Conservation (phyloP, 257 asterid species). For the Pogostemon cablin region DNA sequence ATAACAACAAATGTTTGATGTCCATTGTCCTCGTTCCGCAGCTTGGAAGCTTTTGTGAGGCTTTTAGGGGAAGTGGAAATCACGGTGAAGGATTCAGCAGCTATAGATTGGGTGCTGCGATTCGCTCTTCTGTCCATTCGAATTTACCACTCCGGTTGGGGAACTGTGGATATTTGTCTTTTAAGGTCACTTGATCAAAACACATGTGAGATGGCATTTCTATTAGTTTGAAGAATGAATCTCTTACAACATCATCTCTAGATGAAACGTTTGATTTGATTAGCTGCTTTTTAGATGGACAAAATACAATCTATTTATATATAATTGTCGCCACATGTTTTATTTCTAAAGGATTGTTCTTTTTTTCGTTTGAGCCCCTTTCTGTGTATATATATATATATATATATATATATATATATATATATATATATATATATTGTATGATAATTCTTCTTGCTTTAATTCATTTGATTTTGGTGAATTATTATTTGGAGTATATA, state of each 20-base stretch:
- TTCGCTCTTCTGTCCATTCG: conserved; percentile 9
- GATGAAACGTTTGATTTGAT: conserved; percentile 30
- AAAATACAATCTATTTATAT: conserved; percentile 28
- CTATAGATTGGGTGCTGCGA: conserved; percentile 26
- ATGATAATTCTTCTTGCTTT: too few relatives aligned
- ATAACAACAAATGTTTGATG: conserved; percentile 2
- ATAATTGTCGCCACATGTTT: conserved; percentile 17
- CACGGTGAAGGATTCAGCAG: conserved; percentile 20
- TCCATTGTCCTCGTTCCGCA: conserved; percentile 27
- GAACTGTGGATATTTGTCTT: conserved; percentile 46
- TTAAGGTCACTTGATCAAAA: conserved; percentile 26
- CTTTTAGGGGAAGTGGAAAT: neutral
- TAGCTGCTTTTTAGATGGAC: conserved; percentile 35
- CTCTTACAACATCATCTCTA: conserved; percentile 26
- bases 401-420: too few relatives aligned
- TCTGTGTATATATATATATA: conserved; percentile 25
- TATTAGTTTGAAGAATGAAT: conserved; percentile 24
- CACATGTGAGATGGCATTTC: conserved; percentile 28
- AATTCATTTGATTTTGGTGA: too few relatives aligned
- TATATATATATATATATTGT: too few relatives aligned
- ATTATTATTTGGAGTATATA: too few relatives aligned
- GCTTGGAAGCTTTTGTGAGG: conserved; percentile 54
- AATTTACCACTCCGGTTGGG: conserved; percentile 31
- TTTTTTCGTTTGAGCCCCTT: neutral
- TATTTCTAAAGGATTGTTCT: conserved; percentile 18